These are phyloP conservation scores for Cercis canadensis DNA, from an alignment of 306 rosid genomes.

Conservation along the genomic window DNA sequence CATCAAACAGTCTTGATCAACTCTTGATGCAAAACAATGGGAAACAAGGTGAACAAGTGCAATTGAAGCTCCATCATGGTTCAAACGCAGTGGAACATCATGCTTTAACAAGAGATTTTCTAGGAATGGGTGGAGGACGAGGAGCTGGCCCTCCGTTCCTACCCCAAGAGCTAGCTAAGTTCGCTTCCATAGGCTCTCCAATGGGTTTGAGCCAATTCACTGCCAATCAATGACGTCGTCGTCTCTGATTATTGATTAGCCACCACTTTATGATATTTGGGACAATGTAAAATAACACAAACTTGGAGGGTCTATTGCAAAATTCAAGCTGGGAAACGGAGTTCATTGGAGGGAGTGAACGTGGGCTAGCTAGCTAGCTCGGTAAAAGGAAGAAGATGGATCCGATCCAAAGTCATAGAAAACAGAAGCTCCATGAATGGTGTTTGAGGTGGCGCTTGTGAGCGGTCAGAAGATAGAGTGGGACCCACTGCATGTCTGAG, in stretches of 20 bases:
- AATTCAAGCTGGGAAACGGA: neutral
- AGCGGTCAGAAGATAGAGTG: neutral
- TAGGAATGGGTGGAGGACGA: conserved; percentile 68
- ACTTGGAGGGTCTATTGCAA: conserved; percentile 9
- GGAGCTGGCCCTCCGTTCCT: conserved; percentile 47
- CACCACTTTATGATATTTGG: neutral
- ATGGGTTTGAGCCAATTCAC: conserved; percentile 76
- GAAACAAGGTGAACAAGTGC: conserved; percentile 39
- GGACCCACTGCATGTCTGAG: conserved; percentile 60
- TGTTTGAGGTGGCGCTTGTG: neutral
- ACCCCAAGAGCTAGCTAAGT: conserved; percentile 70
- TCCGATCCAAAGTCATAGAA: too few species aligned
- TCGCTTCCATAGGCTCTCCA: conserved; percentile 57
- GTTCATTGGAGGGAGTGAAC: neutral
- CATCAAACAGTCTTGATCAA: conserved; percentile 55
- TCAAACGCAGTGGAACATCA: conserved; percentile 45
- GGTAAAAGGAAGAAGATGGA: neutral
- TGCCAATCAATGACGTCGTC: conserved; percentile 52
- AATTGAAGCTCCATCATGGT: conserved; percentile 39
- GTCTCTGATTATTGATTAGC: neutral
- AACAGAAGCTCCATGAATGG: too few species aligned
- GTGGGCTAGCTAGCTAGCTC: conserved; percentile 3
- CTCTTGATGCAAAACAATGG: conserved; percentile 45
- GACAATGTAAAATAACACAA: conserved; percentile 2
- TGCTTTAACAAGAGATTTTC: conserved; percentile 75